Percentiles rank a stretch among this genome's conserved stretches.
Evolutionary conservation across 2,329 filamentous ascomycete genomes (phyloP).

Genomic region (Zopfia rhizophila): DNA sequence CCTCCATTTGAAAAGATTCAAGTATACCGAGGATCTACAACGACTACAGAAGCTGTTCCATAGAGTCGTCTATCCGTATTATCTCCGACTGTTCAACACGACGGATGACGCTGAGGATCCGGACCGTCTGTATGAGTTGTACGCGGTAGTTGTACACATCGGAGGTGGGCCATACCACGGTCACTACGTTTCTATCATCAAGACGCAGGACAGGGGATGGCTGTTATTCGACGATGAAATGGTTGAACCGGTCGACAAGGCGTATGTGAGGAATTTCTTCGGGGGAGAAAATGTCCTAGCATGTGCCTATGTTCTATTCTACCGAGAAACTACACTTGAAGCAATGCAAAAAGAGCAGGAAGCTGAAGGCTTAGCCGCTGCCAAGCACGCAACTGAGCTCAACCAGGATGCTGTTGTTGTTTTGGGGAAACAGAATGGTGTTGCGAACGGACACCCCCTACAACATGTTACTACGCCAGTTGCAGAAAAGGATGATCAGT

Average conservation of each 20-base stretch:
- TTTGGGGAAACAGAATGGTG: slow-evolving; percentile 63
- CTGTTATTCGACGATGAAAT: slow-evolving; percentile 97
- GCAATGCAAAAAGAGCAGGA: slow-evolving; percentile 82
- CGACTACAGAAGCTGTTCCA: slow-evolving; percentile 96
- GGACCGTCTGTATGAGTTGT: slow-evolving; percentile 93
- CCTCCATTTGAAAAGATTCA: slow-evolving; percentile 95
- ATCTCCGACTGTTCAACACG: slow-evolving; percentile 96
- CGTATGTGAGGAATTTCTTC: slow-evolving; percentile 96
- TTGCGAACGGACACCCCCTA: slow-evolving; percentile 44
- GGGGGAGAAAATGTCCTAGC: slow-evolving; percentile 86
- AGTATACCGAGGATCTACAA: slow-evolving; percentile 96
- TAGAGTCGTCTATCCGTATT: slow-evolving; percentile 95
- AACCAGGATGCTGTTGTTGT: slow-evolving; percentile 68
- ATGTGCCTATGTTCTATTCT: slow-evolving; percentile 96
- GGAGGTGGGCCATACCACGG: slow-evolving; percentile 97
- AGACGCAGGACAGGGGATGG: slow-evolving; percentile 96
- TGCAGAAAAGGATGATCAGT: slow-evolving; percentile 58
- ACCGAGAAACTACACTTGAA: slow-evolving; percentile 85
- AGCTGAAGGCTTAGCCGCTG: slow-evolving; percentile 70
- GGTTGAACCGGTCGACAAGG: slow-evolving; percentile 97
- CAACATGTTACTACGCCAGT: slow-evolving; percentile 52
- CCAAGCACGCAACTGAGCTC: slow-evolving; percentile 49
- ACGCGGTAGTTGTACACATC: slow-evolving; percentile 97
- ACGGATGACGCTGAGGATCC: slow-evolving; percentile 95
- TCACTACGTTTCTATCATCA: slow-evolving; percentile 97